Evolutionary conservation across 2,329 filamentous ascomycete species (phyloP).

Genomic region (Zymoseptoria ardabiliae): DNA sequence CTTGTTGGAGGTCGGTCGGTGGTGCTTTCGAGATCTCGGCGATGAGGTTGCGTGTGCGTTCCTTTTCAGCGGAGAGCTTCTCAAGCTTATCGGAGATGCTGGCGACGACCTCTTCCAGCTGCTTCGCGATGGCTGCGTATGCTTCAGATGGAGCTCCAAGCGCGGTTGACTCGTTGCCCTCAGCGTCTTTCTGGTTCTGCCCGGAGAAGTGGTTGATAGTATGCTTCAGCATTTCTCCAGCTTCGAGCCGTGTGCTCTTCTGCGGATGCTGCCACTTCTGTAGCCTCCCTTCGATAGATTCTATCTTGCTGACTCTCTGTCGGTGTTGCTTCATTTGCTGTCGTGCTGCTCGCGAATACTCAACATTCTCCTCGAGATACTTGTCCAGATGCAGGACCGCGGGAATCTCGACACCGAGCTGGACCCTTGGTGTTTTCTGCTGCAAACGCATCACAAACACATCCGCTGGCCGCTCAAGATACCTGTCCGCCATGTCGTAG

Average conservation of each 20-base stretch:
- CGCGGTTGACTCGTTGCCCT: conserved; percentile 12
- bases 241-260: conserved; percentile 28
- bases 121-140: conserved; percentile 23
- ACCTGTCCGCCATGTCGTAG: conserved; percentile 20
- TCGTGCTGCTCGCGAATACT: conserved; percentile 43
- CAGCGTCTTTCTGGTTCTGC: conserved; percentile 18
- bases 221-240: conserved; percentile 32
- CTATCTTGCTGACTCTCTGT: conserved; percentile 26
- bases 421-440: conserved; percentile 27
- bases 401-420: conserved; percentile 46
- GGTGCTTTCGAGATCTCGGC: conserved; percentile 22
- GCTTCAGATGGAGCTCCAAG: conserved; percentile 8
- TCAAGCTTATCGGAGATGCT: conserved; percentile 28
- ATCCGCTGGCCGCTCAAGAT: conserved; percentile 43
- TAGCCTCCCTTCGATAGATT: conserved; percentile 30
- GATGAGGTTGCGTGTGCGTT: conserved; percentile 25
- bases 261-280: conserved; percentile 29
- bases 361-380: conserved; percentile 48
- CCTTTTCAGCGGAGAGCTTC: conserved; percentile 23
- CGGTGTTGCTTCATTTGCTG: conserved; percentile 30
- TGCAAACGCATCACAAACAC: conserved; percentile 47
- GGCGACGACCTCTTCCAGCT: conserved; percentile 29
- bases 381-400: conserved; percentile 51
- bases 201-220: conserved; percentile 28
- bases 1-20: conserved; percentile 13